Conservation (phyloP, 2,329 filamentous ascomycete genomes). For the Colletotrichum sp. region DNA sequence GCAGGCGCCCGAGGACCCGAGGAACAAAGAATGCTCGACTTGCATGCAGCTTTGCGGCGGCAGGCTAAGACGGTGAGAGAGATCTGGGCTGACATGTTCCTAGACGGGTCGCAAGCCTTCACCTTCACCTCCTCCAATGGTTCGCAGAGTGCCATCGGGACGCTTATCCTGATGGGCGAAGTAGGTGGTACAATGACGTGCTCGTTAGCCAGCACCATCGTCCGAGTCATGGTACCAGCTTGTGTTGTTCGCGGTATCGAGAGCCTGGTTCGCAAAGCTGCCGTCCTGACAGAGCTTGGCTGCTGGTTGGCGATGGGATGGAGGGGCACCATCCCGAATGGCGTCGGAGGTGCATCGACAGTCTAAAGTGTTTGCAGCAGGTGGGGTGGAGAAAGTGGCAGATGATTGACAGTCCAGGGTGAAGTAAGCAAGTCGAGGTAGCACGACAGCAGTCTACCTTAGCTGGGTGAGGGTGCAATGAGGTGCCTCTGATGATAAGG, state of each 20-base stretch:
- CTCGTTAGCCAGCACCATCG: neutral
- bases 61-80: neutral
- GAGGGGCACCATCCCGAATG: neutral
- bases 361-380: slow-evolving; percentile 6
- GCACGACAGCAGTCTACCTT: neutral
- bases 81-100: neutral
- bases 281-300: neutral
- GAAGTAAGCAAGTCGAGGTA: neutral
- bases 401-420: neutral
- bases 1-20: neutral
- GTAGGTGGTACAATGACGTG: neutral
- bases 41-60: neutral
- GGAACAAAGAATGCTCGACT: neutral
- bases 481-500: neutral
- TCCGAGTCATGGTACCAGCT: neutral
- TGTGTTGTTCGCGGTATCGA: neutral
- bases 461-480: neutral
- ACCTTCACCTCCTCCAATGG: neutral
- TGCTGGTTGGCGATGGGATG: neutral
- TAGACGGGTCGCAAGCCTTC: neutral
- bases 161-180: neutral
- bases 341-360: neutral
- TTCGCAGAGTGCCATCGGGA: neutral
- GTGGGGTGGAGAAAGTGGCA: neutral
- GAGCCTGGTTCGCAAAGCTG: neutral